Conservation (phyloP, 2,329 filamentous ascomycete species). For the Botrytis elliptica region DNA sequence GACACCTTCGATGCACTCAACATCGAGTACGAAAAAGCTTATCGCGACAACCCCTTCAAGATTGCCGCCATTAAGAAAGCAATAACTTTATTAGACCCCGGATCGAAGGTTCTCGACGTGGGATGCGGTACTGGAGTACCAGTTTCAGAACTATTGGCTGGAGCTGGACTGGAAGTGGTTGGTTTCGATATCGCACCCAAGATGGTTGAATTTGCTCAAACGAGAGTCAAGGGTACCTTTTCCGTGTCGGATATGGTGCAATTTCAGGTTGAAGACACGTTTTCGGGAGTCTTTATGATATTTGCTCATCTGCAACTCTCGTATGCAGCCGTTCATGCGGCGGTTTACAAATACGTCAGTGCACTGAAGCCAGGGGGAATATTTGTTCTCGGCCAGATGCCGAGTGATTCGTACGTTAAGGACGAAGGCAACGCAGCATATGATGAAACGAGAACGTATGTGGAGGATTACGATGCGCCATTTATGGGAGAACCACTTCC, state of each 20-base stretch:
- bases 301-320: conserved; percentile 36
- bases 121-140: conserved; percentile 41
- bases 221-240: conserved; percentile 27
- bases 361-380: conserved; percentile 33
- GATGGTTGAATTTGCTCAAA: conserved; percentile 23
- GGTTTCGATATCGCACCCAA: conserved; percentile 41
- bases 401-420: conserved; percentile 36
- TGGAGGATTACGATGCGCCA: conserved; percentile 30
- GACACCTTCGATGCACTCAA: conserved; percentile 24
- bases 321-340: conserved; percentile 35
- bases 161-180: conserved; percentile 27
- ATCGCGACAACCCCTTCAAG: conserved; percentile 15
- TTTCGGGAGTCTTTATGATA: conserved; percentile 38
- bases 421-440: conserved; percentile 23
- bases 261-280: conserved; percentile 29
- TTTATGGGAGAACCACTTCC: conserved; percentile 33
- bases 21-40: conserved; percentile 22
- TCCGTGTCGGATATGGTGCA: conserved; percentile 26
- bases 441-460: conserved; percentile 37
- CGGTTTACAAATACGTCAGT: conserved; percentile 30
- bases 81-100: conserved; percentile 3
- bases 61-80: background rate
- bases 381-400: conserved; percentile 36
- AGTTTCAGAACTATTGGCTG: conserved; percentile 32
- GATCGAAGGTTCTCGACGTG: conserved; percentile 34